A percentile compares a stretch with the other conserved stretches of the same genome.
phyloP scores from a whole-genome alignment of 1,284 basidiomycete species.

The Irpex sp. region DNA sequence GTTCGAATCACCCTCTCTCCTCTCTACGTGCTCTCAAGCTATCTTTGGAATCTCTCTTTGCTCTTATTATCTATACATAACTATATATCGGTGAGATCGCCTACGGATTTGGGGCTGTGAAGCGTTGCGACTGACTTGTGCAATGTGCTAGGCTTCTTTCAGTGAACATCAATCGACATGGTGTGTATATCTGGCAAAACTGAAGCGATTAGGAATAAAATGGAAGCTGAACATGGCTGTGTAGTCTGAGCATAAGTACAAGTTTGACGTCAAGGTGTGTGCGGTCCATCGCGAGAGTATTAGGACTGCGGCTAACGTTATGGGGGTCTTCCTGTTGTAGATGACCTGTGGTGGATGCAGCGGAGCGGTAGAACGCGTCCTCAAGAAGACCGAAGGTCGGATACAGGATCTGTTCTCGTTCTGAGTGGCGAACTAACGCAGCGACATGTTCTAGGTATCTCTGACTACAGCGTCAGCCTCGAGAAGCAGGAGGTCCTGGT shows the following conservation, averaged over 20 bases:
- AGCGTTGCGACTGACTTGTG: neutral
- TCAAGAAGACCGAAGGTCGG: slow-evolving; percentile 67
- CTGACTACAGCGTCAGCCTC: slow-evolving; percentile 57
- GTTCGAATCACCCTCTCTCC: neutral
- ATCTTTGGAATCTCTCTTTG: neutral
- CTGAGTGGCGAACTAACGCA: neutral
- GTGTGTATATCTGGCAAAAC: neutral
- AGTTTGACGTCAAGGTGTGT: slow-evolving; percentile 38
- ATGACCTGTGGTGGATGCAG: slow-evolving; percentile 86
- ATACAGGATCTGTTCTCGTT: neutral
- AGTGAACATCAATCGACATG: neutral
- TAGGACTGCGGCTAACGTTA: slow-evolving; percentile 4
- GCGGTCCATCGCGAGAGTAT: neutral
- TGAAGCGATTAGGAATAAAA: neutral
- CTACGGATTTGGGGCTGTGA: neutral
- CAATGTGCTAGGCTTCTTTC: neutral
- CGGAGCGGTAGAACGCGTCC: slow-evolving; percentile 70
- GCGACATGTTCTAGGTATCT: slow-evolving; percentile 38
- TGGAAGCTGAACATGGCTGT: neutral
- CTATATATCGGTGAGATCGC: neutral
- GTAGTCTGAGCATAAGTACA: slow-evolving; percentile 33
- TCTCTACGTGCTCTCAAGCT: neutral
- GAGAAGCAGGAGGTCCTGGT: slow-evolving; percentile 74
- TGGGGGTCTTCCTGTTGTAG: slow-evolving; percentile 30
- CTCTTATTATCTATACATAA: neutral